phyloP scores from a whole-genome alignment of 495 filamentous ascomycete genomes.

The Aspergillus ellipticus region DNA sequence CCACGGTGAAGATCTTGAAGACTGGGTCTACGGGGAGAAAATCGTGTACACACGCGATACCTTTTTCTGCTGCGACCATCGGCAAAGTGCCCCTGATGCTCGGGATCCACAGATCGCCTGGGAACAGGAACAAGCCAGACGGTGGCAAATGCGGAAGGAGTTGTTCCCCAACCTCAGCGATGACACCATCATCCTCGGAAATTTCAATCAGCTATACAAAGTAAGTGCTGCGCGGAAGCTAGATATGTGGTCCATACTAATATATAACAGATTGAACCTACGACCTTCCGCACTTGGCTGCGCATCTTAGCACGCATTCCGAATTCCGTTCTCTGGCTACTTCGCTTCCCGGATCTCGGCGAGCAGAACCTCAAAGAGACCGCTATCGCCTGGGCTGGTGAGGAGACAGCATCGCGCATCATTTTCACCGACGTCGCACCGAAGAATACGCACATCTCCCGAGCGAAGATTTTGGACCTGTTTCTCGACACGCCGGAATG shows the following conservation, averaged over 20 bases:
- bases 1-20: constrained; percentile 55
- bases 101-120: constrained; percentile 63
- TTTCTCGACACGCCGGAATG: constrained; percentile 98
- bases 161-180: constrained; percentile 82
- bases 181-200: constrained; percentile 87
- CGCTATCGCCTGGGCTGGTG: constrained; percentile 77
- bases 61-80: constrained; percentile 98
- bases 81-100: constrained; percentile 81
- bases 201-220: constrained; percentile 99
- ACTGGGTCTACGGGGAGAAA: constrained; percentile 97
- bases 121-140: constrained; percentile 77
- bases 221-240: constrained; percentile 45
- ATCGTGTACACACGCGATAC: constrained; percentile 93
- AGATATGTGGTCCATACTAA: constrained; percentile 1
- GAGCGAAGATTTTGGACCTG: constrained; percentile 86
- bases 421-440: constrained; percentile 96
- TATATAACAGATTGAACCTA: constrained; percentile 79
- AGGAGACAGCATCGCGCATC: constrained; percentile 84
- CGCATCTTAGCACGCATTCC: constrained; percentile 85
- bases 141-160: constrained; percentile 95
- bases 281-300: constrained; percentile 94
- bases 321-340: constrained; percentile 90
- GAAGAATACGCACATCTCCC: constrained; percentile 90
- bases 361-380: constrained; percentile 79
- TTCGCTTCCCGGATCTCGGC: constrained; percentile 92